Percentiles rank a stretch among this genome's conserved stretches.
These are phyloP conservation scores for Gleditsia sinensis DNA, from an alignment of 306 rosid genomes.

Conservation along the genomic window DNA sequence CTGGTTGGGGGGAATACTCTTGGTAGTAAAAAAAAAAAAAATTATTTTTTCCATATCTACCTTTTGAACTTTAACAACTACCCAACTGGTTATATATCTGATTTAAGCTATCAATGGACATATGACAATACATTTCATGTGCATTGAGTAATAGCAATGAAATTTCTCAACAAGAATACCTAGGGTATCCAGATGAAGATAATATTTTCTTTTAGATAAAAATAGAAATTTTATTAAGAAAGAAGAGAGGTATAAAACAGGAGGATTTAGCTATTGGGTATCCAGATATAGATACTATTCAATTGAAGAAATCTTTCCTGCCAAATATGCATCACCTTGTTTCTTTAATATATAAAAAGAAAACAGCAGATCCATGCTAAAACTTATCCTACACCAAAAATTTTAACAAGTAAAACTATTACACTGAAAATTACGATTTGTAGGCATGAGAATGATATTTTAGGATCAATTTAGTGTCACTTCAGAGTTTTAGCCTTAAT, in stretches of 20 bases:
- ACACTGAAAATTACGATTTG: too few relatives aligned
- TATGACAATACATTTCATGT: background rate
- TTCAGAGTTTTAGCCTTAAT: background rate
- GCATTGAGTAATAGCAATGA: conserved; percentile 8
- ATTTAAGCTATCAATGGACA: background rate
- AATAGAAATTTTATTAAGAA: too few relatives aligned
- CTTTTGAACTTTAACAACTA: background rate
- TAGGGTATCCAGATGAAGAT: conserved; percentile 16
- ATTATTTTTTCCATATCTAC: background rate
- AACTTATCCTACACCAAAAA: background rate
- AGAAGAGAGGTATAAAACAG: too few relatives aligned
- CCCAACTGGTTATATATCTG: background rate
- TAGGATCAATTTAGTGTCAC: background rate
- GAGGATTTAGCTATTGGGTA: too few relatives aligned
- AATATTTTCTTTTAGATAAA: too few relatives aligned
- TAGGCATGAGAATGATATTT: background rate
- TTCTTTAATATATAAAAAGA: conserved; percentile 20
- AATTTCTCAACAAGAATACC: conserved; percentile 25
- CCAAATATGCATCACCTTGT: conserved; percentile 20
- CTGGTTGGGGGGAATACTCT: too few relatives aligned
- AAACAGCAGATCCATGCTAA: conserved; percentile 7
- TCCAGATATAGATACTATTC: background rate
- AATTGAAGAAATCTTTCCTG: conserved; percentile 1
- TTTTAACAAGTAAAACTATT: background rate
- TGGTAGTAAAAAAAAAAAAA: too few relatives aligned